Evolutionary conservation across 495 filamentous ascomycete species (phyloP).

Genomic region (Tuber melanosporum): DNA sequence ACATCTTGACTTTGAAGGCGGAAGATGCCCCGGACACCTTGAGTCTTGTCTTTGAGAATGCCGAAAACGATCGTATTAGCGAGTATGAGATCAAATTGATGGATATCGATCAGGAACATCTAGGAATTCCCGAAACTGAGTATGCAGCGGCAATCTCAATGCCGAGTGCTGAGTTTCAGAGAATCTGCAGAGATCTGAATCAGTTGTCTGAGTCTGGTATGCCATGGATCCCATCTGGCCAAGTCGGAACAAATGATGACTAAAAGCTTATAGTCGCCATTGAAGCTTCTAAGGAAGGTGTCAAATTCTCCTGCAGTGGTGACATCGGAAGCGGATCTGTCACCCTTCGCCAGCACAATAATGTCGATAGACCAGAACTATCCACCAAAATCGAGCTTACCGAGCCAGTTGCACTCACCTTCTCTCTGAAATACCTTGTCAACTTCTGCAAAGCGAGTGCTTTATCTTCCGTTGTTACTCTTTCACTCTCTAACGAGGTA

Average conservation of each 20-base stretch:
- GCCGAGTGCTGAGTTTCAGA: conserved; percentile 85
- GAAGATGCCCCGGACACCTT: conserved; percentile 93
- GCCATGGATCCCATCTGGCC: conserved; percentile 24
- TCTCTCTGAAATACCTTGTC: conserved; percentile 98
- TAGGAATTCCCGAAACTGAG: conserved; percentile 97
- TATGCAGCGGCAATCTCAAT: conserved; percentile 87
- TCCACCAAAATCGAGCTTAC: conserved; percentile 83
- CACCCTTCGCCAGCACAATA: conserved; percentile 79
- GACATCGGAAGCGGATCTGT: conserved; percentile 95
- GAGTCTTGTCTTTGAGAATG: conserved; percentile 91
- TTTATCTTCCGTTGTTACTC: conserved; percentile 72
- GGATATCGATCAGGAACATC: conserved; percentile 99
- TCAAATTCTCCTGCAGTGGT: conserved; percentile 89
- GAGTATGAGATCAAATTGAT: conserved; percentile 99
- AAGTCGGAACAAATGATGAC: background rate
- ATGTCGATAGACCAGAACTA: conserved; percentile 81
- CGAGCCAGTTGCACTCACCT: conserved; percentile 91
- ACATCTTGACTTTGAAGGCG: conserved; percentile 92
- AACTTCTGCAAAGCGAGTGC: conserved; percentile 98
- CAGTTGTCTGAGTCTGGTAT: conserved; percentile 89
- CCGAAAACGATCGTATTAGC: conserved; percentile 80
- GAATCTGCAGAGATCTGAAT: conserved; percentile 87
- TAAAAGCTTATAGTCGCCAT: conserved; percentile 63
- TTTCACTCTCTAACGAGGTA: conserved; percentile 92
- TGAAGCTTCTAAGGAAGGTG: conserved; percentile 92